Conservation (phyloP, 768 basidiomycete genomes). For the Cystobasidium ongulense region DNA sequence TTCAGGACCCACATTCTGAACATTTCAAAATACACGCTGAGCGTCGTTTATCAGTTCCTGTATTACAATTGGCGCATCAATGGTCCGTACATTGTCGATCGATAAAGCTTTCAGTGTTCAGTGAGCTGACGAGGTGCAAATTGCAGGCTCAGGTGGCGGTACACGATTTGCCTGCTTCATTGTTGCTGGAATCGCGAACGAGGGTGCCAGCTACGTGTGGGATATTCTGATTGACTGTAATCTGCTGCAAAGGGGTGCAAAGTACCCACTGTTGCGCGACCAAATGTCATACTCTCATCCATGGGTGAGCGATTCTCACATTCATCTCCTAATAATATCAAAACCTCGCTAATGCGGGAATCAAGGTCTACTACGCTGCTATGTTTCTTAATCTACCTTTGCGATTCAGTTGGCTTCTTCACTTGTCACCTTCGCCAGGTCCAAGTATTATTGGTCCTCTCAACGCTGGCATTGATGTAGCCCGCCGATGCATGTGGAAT, state of each 20-base stretch:
- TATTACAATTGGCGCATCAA: constrained; percentile 23
- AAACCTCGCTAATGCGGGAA: neutral
- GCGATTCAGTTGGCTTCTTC: constrained; percentile 14
- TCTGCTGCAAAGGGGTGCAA: neutral
- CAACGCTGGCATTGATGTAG: neutral
- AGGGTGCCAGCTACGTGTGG: neutral
- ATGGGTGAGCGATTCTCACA: neutral
- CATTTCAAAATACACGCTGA: neutral
- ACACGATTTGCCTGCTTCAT: neutral
- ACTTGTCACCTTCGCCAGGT: neutral
- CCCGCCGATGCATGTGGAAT: constrained; percentile 18
- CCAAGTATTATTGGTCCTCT: neutral
- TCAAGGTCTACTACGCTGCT: constrained; percentile 21
- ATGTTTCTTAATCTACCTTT: neutral
- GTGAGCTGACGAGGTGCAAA: neutral
- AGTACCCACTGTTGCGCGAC: neutral
- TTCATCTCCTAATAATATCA: neutral
- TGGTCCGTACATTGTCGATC: neutral
- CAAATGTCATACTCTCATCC: neutral
- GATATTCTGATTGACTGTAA: constrained; percentile 21
- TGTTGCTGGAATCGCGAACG: neutral
- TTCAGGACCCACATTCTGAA: constrained; percentile 11
- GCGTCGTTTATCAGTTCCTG: neutral
- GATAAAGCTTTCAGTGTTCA: neutral
- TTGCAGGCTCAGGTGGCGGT: neutral